These are phyloP conservation scores for Lactifluus hygrophoroides DNA, from an alignment of 768 basidiomycete species.

Conservation along the genomic window DNA sequence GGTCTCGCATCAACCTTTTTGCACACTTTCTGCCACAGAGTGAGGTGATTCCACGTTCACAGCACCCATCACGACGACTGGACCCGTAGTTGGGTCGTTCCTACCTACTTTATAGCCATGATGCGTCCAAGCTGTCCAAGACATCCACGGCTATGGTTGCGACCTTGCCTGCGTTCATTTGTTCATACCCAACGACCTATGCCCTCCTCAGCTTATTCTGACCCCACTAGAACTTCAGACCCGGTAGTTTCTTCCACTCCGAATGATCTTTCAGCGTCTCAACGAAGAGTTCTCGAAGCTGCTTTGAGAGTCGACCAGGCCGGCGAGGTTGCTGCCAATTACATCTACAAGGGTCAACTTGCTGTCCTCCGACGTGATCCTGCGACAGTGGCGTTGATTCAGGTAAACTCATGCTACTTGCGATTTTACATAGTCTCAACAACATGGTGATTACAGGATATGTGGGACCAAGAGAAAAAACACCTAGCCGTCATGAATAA, in stretches of 20 bases:
- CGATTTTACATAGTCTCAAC: conserved; percentile 1
- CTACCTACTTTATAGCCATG: neutral
- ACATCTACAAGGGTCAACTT: conserved; percentile 87
- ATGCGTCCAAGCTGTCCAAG: neutral
- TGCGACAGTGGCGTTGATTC: conserved; percentile 54
- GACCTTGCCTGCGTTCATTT: neutral
- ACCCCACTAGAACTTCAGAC: conserved; percentile 29
- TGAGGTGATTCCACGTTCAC: no score
- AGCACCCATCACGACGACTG: no score
- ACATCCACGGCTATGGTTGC: neutral
- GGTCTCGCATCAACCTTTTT: no score
- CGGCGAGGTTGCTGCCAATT: conserved; percentile 92
- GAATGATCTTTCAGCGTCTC: conserved; percentile 36
- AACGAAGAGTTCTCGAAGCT: conserved; percentile 46
- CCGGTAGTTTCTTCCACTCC: conserved; percentile 50
- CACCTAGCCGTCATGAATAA: conserved; percentile 83
- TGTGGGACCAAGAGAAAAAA: conserved; percentile 97
- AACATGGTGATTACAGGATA: conserved; percentile 48
- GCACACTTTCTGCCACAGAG: no score
- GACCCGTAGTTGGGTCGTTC: no score
- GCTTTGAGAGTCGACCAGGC: conserved; percentile 91
- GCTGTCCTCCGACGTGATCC: conserved; percentile 58
- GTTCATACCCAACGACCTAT: conserved; percentile 7
- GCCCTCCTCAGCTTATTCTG: conserved; percentile 44
- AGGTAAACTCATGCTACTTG: conserved; percentile 39